Evolutionary conservation across 352 stramenopile genomes (phyloP).

Genomic region (Poterioochromonas sp.): DNA sequence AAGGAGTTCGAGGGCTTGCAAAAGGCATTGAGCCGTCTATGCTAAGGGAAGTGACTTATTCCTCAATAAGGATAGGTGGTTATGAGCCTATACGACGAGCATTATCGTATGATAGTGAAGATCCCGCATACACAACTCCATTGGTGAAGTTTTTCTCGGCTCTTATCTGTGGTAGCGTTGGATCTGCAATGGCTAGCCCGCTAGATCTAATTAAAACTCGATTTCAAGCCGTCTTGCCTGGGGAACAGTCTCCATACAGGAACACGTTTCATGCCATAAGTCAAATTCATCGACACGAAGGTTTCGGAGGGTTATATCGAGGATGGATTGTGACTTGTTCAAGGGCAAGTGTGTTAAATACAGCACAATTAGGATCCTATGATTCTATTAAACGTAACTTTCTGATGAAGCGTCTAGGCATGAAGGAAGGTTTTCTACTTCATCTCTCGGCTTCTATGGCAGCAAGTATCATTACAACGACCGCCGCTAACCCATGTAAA

Average conservation of each 20-base stretch:
- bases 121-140: conserved; percentile 5
- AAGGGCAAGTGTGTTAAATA: conserved; percentile 40
- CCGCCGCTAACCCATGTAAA: conserved; percentile 40
- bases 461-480: conserved; percentile 42
- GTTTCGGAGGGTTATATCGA: conserved; percentile 38
- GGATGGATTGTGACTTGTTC: conserved; percentile 37
- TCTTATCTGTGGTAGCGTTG: conserved; percentile 40
- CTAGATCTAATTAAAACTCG: conserved; percentile 42
- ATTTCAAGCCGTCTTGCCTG: conserved; percentile 37
- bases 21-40: conserved; percentile 37
- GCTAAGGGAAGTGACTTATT: conserved; percentile 41
- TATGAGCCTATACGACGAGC: conserved; percentile 41
- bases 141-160: conserved; percentile 41
- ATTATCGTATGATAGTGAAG: not conserved
- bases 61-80: conserved; percentile 38
- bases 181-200: conserved; percentile 42
- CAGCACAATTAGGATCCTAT: conserved; percentile 42
- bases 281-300: conserved; percentile 28
- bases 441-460: conserved; percentile 39
- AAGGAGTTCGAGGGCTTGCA: conserved; percentile 39
- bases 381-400: conserved; percentile 46
- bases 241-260: not conserved
- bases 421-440: conserved; percentile 37
- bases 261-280: not conserved
- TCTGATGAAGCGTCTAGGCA: conserved; percentile 38